Percentiles rank a stretch among this genome's conserved stretches.
These are phyloP conservation scores for Mayamaea pseudoterrestris DNA, from an alignment of 108 stramenopile genomes.

Conservation along the genomic window DNA sequence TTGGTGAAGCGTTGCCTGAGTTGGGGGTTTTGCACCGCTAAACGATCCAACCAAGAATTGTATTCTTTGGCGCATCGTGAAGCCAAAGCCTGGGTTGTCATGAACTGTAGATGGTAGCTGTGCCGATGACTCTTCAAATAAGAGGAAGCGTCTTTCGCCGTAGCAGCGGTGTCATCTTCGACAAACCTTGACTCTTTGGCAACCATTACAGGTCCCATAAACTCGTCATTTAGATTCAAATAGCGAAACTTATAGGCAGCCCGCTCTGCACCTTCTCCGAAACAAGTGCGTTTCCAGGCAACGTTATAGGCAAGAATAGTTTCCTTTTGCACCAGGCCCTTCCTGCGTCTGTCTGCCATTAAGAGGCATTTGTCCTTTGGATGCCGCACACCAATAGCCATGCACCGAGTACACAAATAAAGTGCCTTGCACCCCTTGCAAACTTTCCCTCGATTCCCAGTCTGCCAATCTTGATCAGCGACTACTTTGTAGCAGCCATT, in stretches of 20 bases:
- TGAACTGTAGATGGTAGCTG: slow-evolving; percentile 18
- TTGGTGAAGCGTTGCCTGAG: slow-evolving; percentile 15
- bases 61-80: slow-evolving; percentile 24
- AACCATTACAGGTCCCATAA: slow-evolving; percentile 24
- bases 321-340: too few species aligned
- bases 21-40: too few species aligned
- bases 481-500: slow-evolving; percentile 11
- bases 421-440: too few species aligned
- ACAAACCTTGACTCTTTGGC: slow-evolving; percentile 40
- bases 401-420: too few species aligned
- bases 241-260: slow-evolving; percentile 24
- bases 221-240: slow-evolving; percentile 15
- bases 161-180: slow-evolving; percentile 9
- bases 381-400: too few species aligned
- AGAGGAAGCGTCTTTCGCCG: slow-evolving; percentile 9
- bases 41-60: slow-evolving; percentile 24
- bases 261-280: slow-evolving; percentile 45
- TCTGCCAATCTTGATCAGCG: too few species aligned
- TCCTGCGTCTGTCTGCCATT: too few species aligned
- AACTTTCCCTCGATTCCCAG: too few species aligned
- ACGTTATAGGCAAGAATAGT: too few species aligned
- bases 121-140: too few species aligned
- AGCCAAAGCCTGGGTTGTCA: slow-evolving; percentile 32
- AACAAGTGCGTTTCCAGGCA: slow-evolving; percentile 10
- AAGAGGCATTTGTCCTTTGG: too few species aligned